Evolutionary conservation across 345 rosid genomes (phyloP), one percentile per base, ranked within the genome.

Genomic region (Kandelia obovata): DNA sequence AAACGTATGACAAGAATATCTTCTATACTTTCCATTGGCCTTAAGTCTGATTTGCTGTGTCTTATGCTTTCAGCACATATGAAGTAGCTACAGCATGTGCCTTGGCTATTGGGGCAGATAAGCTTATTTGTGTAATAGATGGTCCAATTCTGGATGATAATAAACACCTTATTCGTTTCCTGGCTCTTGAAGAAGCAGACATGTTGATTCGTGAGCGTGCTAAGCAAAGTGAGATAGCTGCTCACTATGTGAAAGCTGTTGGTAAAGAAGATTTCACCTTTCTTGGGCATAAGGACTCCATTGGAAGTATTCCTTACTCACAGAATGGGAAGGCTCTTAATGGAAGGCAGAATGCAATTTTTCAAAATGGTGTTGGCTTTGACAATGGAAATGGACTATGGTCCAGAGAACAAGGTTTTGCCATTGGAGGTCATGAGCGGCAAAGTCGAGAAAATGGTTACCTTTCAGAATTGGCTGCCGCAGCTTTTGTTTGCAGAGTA

Each of bases 51-150:
- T 43, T 43, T 60, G 58, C 16, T 27, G 37, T 80, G 62, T 25
- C 55, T 58, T 65, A 30, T 62, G 39, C 64, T 80, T 73, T 68
- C 90, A 94, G 97, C 88, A 91, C 96, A 58, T 94, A 89, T 71
- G 98, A 94, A 85, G 98, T 94, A 47, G 98, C 98, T 61, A 94
- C 98, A 26, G 97, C 98, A 35, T 94, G 98, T 85, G 98, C 98
- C 63, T 75, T 89, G 70, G 96, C 98, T 39, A 86, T 94, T 78
- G 92, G 83, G 65, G 98, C 97, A 69, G 97, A 94, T 74, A 94
- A 94, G 82, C 98, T 94, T 82, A 89, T 94, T 55, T 89, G 96
- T 73, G 74, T 89, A 63, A 86, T 89, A 75, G 97, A 94, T 66
- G 98, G 96, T 71, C 96, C 96, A n/a, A 87, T 94, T 72, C 77